Percentiles rank a stretch among this genome's conserved stretches.
These are phyloP conservation scores for Basipetospora chlamydospora DNA, from an alignment of 2,329 filamentous ascomycete species.

Conservation along the genomic window DNA sequence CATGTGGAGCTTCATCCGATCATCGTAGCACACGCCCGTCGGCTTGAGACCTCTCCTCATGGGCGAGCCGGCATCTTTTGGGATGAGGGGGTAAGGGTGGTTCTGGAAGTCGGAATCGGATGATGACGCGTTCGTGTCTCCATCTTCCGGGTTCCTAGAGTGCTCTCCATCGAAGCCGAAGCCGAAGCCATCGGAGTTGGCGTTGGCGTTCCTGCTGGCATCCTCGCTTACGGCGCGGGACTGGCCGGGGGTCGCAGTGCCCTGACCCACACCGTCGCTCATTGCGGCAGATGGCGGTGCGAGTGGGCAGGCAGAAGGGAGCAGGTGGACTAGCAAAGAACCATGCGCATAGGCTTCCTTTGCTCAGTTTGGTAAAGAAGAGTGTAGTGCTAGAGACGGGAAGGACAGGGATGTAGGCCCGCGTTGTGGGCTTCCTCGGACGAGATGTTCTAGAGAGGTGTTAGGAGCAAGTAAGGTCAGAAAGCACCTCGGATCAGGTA, in stretches of 20 bases:
- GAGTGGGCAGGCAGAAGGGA: neutral
- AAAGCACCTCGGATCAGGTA: too few relatives aligned
- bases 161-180: too few relatives aligned
- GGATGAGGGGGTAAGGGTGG: slow-evolving; percentile 10
- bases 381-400: neutral
- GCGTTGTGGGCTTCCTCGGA: neutral
- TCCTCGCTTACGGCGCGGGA: slow-evolving; percentile 3
- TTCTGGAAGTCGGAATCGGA: slow-evolving; percentile 8
- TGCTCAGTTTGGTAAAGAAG: neutral
- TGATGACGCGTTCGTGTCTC: slow-evolving; percentile 3
- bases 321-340: neutral
- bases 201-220: slow-evolving; percentile 1
- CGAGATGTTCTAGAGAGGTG: neutral
- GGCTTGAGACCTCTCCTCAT: slow-evolving; percentile 38
- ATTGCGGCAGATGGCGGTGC: neutral
- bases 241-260: neutral
- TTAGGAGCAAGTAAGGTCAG: too few relatives aligned
- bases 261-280: neutral
- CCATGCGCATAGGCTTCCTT: neutral
- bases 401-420: neutral
- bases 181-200: too few relatives aligned
- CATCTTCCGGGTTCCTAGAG: slow-evolving; percentile 18
- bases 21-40: slow-evolving; percentile 78
- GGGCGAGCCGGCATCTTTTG: slow-evolving; percentile 17
- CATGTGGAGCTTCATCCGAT: slow-evolving; percentile 88